phyloP scores from a whole-genome alignment of 345 rosid genomes.

The Aurinia saxatilis region DNA sequence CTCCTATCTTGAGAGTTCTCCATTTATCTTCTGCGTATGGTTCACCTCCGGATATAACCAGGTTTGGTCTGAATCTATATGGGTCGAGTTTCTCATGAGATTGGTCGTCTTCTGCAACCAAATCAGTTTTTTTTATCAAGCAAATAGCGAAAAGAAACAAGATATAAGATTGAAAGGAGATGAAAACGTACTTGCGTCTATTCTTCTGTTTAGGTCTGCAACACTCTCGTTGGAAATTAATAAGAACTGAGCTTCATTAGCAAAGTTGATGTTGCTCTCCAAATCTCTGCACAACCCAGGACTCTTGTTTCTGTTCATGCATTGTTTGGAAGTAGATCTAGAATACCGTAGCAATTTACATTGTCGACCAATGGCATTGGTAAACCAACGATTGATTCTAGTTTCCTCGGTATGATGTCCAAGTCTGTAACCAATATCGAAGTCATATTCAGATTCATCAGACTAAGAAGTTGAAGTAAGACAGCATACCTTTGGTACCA shows the following conservation, averaged over 20 bases:
- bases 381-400: slow-evolving; percentile 68
- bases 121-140: slow-evolving; percentile 8
- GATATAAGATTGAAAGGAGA: background rate
- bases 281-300: slow-evolving; percentile 53
- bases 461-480: background rate
- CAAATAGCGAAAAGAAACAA: background rate
- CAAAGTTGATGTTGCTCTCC: slow-evolving; percentile 55
- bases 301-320: slow-evolving; percentile 33
- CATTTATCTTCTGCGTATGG: slow-evolving; percentile 86
- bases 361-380: slow-evolving; percentile 64
- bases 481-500: background rate
- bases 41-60: slow-evolving; percentile 67
- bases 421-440: slow-evolving; percentile 36
- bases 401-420: slow-evolving; percentile 41
- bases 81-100: slow-evolving; percentile 35
- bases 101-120: slow-evolving; percentile 31
- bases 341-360: slow-evolving; percentile 54
- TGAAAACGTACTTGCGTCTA: slow-evolving; percentile 45
- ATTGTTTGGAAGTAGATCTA: slow-evolving; percentile 28
- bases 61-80: slow-evolving; percentile 81
- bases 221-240: slow-evolving; percentile 80
- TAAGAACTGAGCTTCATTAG: slow-evolving; percentile 90
- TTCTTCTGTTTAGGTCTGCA: slow-evolving; percentile 58
- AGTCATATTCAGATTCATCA: background rate
- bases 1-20: slow-evolving; percentile 61